These are phyloP conservation scores for Curvularia sp. DNA, from an alignment of 2,329 filamentous ascomycete genomes.

Conservation along the genomic window DNA sequence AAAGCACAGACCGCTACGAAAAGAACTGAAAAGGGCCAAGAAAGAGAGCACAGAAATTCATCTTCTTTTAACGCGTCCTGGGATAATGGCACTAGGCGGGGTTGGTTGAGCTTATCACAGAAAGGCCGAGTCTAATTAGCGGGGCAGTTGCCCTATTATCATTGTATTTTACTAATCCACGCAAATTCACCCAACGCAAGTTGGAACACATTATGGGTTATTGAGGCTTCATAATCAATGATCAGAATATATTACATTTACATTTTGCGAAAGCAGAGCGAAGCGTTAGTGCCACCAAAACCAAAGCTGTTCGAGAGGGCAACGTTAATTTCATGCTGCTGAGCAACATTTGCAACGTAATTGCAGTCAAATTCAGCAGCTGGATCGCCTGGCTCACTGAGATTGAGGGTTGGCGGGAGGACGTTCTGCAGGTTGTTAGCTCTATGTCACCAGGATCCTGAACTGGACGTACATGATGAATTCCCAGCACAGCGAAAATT, in stretches of 20 bases:
- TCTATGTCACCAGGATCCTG: neutral
- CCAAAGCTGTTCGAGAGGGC: slow-evolving; percentile 95
- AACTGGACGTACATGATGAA: slow-evolving; percentile 71
- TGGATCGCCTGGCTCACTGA: slow-evolving; percentile 67
- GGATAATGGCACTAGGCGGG: slow-evolving; percentile 30
- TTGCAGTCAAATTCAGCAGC: slow-evolving; percentile 77
- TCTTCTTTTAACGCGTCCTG: slow-evolving; percentile 11
- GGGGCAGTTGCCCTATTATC: slow-evolving; percentile 18
- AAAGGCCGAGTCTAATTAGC: slow-evolving; percentile 13
- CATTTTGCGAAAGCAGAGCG: slow-evolving; percentile 73
- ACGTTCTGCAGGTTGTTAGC: slow-evolving; percentile 63
- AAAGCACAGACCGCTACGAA: neutral
- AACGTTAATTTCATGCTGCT: slow-evolving; percentile 73
- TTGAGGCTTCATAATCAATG: too few relatives aligned
- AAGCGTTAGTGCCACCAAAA: slow-evolving; percentile 96
- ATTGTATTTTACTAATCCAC: slow-evolving; percentile 26
- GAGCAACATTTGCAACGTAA: slow-evolving; percentile 76
- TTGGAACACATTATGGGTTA: neutral
- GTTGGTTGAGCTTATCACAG: slow-evolving; percentile 22
- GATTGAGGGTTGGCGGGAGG: slow-evolving; percentile 86
- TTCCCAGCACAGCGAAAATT: slow-evolving; percentile 79
- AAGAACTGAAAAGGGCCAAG: neutral
- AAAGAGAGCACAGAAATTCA: neutral
- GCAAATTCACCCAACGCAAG: neutral
- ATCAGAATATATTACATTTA: slow-evolving; percentile 20